Evolutionary conservation across 108 stramenopile genomes (phyloP).

Genomic region (Cyclotella sp.): DNA sequence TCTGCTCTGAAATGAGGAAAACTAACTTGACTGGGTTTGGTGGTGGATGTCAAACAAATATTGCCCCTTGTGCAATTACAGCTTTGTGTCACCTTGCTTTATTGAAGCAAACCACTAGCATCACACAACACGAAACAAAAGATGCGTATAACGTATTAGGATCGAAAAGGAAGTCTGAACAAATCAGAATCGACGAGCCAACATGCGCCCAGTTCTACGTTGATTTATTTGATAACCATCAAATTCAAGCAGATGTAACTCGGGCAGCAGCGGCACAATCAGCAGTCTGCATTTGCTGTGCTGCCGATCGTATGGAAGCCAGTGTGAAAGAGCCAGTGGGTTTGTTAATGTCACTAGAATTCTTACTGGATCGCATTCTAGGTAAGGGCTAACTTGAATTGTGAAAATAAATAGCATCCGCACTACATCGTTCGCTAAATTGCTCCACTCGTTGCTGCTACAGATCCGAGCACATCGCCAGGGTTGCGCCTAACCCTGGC

Average conservation of each 20-base stretch:
- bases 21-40: slow-evolving; percentile 62
- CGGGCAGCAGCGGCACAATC: slow-evolving; percentile 88
- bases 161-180: slow-evolving; percentile 30
- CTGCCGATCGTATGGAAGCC: slow-evolving; percentile 72
- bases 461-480: slow-evolving; percentile 62
- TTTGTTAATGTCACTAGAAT: slow-evolving; percentile 75
- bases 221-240: slow-evolving; percentile 64
- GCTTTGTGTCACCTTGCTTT: slow-evolving; percentile 80
- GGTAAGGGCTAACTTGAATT: slow-evolving; percentile 35
- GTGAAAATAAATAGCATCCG: neutral
- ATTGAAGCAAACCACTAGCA: slow-evolving; percentile 74
- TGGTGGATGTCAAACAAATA: slow-evolving; percentile 58
- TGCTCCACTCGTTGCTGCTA: slow-evolving; percentile 4
- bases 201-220: slow-evolving; percentile 73
- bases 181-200: slow-evolving; percentile 37
- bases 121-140: slow-evolving; percentile 18
- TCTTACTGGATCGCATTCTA: slow-evolving; percentile 71
- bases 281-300: slow-evolving; percentile 79
- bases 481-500: slow-evolving; percentile 80
- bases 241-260: slow-evolving; percentile 66
- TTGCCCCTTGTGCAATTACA: slow-evolving; percentile 82
- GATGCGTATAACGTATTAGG: slow-evolving; percentile 5
- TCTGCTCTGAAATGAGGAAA: slow-evolving; percentile 51
- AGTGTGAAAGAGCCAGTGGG: slow-evolving; percentile 59
- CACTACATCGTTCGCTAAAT: neutral